phyloP scores from a whole-genome alignment of 306 rosid species.

The Vachellia pachyceras region DNA sequence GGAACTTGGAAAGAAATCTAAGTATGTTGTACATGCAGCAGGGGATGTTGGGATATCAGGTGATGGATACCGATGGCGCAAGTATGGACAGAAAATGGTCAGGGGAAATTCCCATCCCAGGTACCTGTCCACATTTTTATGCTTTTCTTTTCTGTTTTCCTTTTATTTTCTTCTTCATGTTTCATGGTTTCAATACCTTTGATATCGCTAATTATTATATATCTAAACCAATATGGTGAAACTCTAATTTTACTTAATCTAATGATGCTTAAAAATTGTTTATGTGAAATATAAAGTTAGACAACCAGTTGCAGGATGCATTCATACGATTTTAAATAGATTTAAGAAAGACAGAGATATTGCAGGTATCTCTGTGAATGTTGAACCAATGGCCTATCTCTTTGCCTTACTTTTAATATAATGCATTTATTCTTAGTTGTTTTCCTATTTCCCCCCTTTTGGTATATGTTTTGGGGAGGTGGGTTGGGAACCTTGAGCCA shows the following conservation, averaged over 20 bases:
- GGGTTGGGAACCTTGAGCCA: not conserved
- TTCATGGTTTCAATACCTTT: conserved; percentile 24
- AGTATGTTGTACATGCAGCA: conserved; percentile 87
- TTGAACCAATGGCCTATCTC: not conserved
- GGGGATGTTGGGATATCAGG: conserved; percentile 93
- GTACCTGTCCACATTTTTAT: no score
- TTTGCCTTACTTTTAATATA: not conserved
- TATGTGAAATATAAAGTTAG: not conserved
- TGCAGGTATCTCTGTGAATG: conserved; percentile 23
- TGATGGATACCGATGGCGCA: conserved; percentile 98
- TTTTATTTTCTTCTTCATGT: conserved; percentile 17
- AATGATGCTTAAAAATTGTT: not conserved
- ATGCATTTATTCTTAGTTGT: not conserved
- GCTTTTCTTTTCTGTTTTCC: no score
- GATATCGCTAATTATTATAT: conserved; percentile 35
- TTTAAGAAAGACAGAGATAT: conserved; percentile 28
- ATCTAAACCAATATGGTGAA: conserved; percentile 20
- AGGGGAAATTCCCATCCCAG: conserved; percentile 95
- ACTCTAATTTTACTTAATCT: conserved; percentile 21
- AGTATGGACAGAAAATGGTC: conserved; percentile 99
- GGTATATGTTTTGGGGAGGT: not conserved
- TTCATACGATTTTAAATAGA: conserved; percentile 13
- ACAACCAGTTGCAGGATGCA: conserved; percentile 21
- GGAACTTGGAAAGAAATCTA: conserved; percentile 77
- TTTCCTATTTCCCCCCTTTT: not conserved